A percentile compares a stretch with the other conserved stretches of the same genome.
phyloP scores from a whole-genome alignment of 352 stramenopile species.

The Nothophytophthora sp. region DNA sequence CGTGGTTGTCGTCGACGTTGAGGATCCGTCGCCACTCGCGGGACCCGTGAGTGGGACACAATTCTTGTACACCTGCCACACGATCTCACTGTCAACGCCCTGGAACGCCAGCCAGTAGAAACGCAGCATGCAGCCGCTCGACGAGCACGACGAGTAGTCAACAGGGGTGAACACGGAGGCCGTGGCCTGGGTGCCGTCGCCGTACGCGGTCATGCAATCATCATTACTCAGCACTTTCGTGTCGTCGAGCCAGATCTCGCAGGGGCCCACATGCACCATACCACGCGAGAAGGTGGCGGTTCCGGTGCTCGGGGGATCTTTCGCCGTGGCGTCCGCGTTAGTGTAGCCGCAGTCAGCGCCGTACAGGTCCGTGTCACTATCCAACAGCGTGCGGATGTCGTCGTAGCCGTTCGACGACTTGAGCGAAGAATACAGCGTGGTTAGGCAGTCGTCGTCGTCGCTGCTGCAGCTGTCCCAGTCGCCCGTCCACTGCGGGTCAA shows the following conservation, averaged over 20 bases:
- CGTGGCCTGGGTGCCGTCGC: conserved; percentile 18
- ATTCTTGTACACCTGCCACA: conserved; percentile 45
- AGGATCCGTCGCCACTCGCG: conserved; percentile 2
- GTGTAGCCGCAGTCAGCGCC: conserved; percentile 33
- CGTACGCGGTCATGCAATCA: conserved; percentile 34
- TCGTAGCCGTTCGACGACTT: conserved; percentile 27
- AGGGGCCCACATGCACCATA: conserved; percentile 32
- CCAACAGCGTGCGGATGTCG: conserved; percentile 30
- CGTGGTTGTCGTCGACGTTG: conserved; percentile 17
- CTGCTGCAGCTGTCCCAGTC: conserved; percentile 30
- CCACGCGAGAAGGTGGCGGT: conserved; percentile 34
- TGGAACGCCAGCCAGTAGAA: conserved; percentile 46
- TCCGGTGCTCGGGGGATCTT: conserved; percentile 24
- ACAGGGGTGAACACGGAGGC: conserved; percentile 34
- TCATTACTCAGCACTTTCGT: conserved; percentile 33
- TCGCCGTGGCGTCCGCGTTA: conserved; percentile 21
- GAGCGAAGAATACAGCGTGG: conserved; percentile 23
- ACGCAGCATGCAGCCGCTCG: conserved; percentile 30
- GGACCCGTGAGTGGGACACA: conserved; percentile 31
- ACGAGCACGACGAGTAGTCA: conserved; percentile 39
- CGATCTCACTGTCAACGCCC: conserved; percentile 20
- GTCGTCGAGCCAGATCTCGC: conserved; percentile 39
- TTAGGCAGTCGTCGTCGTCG: conserved; percentile 18
- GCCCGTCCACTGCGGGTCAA: conserved; percentile 25
- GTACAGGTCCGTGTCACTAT: conserved; percentile 27